These are phyloP conservation scores for Asterochloris sp. DNA, from an alignment of 139 green algal genomes.

Conservation along the genomic window DNA sequence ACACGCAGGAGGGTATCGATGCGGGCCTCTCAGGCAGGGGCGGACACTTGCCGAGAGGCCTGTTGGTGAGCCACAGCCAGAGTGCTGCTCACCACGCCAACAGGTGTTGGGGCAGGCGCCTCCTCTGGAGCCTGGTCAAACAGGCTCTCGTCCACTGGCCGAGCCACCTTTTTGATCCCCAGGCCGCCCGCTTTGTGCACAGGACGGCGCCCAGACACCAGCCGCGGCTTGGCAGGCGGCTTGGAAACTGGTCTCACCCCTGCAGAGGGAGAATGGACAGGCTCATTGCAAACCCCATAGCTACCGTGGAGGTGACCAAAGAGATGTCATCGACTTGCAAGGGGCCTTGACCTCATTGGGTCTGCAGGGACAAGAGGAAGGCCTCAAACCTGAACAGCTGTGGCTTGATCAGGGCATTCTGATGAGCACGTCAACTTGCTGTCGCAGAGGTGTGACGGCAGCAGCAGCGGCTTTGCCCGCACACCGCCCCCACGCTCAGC, in stretches of 20 bases:
- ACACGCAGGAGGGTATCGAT: too few relatives aligned
- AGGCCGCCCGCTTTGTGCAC: conserved; percentile 55
- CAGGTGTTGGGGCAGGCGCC: conserved; percentile 5
- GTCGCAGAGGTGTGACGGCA: too few relatives aligned
- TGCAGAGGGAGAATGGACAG: background rate
- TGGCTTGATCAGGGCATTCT: too few relatives aligned
- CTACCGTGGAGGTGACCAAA: too few relatives aligned
- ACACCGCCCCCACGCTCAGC: too few relatives aligned
- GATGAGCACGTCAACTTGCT: too few relatives aligned
- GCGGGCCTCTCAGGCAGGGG: background rate
- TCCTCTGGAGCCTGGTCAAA: conserved; percentile 67
- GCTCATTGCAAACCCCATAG: too few relatives aligned
- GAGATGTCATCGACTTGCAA: too few relatives aligned
- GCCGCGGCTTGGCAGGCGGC: conserved; percentile 26
- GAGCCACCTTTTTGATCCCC: conserved; percentile 80
- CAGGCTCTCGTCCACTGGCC: conserved; percentile 75
- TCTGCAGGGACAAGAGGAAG: too few relatives aligned
- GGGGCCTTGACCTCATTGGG: too few relatives aligned
- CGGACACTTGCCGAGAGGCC: background rate
- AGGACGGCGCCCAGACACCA: conserved; percentile 38
- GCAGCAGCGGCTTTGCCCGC: too few relatives aligned
- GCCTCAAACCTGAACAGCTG: too few relatives aligned
- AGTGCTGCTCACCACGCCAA: background rate
- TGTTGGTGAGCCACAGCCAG: background rate
- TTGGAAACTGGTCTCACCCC: conserved; percentile 11